Percentiles rank a stretch among this genome's conserved stretches.
These are phyloP conservation scores for Fusarium irregulare DNA, from an alignment of 2,329 filamentous ascomycete species.

Conservation along the genomic window DNA sequence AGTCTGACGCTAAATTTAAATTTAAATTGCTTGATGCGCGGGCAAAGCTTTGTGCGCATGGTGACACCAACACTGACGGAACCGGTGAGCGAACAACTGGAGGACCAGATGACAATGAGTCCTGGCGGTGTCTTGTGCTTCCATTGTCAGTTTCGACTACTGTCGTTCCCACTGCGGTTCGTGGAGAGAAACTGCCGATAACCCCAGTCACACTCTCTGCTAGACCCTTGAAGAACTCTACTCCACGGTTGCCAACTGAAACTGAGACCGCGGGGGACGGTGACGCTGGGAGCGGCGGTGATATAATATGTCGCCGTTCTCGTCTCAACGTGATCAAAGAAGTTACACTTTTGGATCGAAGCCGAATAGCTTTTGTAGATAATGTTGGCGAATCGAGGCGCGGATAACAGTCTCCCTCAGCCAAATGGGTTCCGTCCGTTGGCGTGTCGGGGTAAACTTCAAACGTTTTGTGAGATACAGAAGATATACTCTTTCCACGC, in stretches of 20 bases:
- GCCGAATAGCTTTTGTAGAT: slow-evolving; percentile 20
- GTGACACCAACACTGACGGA: slow-evolving; percentile 30
- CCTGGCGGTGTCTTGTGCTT: slow-evolving; percentile 28
- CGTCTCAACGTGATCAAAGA: slow-evolving; percentile 24
- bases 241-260: slow-evolving; percentile 37
- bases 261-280: slow-evolving; percentile 27
- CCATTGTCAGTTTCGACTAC: slow-evolving; percentile 17
- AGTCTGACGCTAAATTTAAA: slow-evolving; percentile 36
- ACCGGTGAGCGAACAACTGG: slow-evolving; percentile 20
- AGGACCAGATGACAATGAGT: slow-evolving; percentile 30
- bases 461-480: slow-evolving; percentile 43
- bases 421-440: slow-evolving; percentile 24
- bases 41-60: slow-evolving; percentile 28
- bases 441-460: slow-evolving; percentile 43
- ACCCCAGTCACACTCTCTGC: slow-evolving; percentile 36
- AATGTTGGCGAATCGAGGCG: slow-evolving; percentile 41
- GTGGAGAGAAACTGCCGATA: slow-evolving; percentile 39
- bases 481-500: slow-evolving; percentile 52
- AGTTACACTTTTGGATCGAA: slow-evolving; percentile 46
- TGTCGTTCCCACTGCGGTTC: slow-evolving; percentile 29
- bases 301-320: slow-evolving; percentile 18
- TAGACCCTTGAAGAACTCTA: slow-evolving; percentile 32
- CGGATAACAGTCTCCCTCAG: slow-evolving; percentile 40
- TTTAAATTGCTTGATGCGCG: slow-evolving; percentile 34
- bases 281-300: slow-evolving; percentile 9